Evolutionary conservation across 768 basidiomycete genomes (phyloP), one percentile per base, ranked within the genome.

Genomic region (Russula sp.): DNA sequence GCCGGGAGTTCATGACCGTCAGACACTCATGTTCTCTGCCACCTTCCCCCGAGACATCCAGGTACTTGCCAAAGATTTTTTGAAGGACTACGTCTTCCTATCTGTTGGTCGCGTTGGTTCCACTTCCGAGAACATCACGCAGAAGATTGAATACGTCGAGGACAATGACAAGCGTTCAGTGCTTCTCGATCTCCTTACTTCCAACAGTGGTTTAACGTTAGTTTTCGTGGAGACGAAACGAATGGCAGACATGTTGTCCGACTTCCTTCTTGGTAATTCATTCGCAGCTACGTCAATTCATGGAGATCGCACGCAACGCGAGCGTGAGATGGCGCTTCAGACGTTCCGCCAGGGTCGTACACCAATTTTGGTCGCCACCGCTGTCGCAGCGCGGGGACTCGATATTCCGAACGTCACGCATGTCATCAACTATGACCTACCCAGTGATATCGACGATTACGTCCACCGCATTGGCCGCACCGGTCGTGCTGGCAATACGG

Each of bases 31-130:
- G 97, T 99, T 99, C 78, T 93, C 90, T 65, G 97, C 97, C 50
- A 98, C 97, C 48, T 99, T 99, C 87, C 97, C 97, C 54, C 87
- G 95, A 49, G 97, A 99, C 75, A 99, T 99, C 69, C 97, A 99
- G 75, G 84, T 96, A 77, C 89, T 96, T 64, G 94, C 94, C 45
- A 87, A 88, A 71, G 94, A 96, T 76, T 96, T 97, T 79, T 79
- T 97, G 73, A 97, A 96, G 78, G 97, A 99, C 71, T 98, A 99
- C 78, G 85, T 99, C 73, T 99, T 98, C 87, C 84, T 99, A 49
- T 94, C 92, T 58, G 97, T 99, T 64, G 97, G 97, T 18, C 93
- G 97, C 71, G 97, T 99, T 61, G 97, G 97, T 59, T 94, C 91
- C 58, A 99, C 97, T 11, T 97, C 94, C 39, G 97, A 99, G 81